Evolutionary conservation across 2,329 filamentous ascomycete species (phyloP).

Genomic region (Talaromyces sp.): DNA sequence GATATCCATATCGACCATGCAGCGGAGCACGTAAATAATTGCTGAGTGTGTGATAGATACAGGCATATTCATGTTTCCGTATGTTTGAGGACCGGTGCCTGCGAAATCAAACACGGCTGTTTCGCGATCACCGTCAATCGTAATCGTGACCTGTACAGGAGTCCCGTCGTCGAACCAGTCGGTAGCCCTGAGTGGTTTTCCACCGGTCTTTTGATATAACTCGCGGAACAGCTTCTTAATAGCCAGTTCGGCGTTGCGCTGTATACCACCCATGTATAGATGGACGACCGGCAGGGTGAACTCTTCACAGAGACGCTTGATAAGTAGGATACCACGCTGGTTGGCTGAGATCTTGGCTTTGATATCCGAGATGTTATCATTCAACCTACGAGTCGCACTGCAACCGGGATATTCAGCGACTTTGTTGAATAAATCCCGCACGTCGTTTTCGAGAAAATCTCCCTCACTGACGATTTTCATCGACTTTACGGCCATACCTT

Average conservation of each 20-base stretch:
- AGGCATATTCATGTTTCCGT: constrained; percentile 70
- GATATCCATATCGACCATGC: constrained; percentile 69
- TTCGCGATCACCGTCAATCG: constrained; percentile 60
- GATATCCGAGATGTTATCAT: constrained; percentile 75
- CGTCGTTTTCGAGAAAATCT: constrained; percentile 67
- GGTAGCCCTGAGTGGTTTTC: constrained; percentile 61
- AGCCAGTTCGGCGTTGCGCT: constrained; percentile 69
- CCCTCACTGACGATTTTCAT: constrained; percentile 69
- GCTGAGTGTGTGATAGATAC: constrained; percentile 71
- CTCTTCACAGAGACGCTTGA: constrained; percentile 66
- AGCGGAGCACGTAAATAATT: constrained; percentile 74
- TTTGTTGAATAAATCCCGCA: constrained; percentile 64
- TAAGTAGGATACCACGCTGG: constrained; percentile 73
- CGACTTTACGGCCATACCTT: constrained; percentile 54
- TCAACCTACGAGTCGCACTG: constrained; percentile 68
- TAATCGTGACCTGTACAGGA: constrained; percentile 65
- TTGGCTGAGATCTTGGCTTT: constrained; percentile 81
- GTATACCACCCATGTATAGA: constrained; percentile 74
- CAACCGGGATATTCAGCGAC: constrained; percentile 69
- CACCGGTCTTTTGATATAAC: constrained; percentile 64
- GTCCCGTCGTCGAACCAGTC: constrained; percentile 80
- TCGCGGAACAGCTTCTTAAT: constrained; percentile 66
- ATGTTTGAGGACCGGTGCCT: constrained; percentile 70
- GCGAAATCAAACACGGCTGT: constrained; percentile 69
- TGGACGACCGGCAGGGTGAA: constrained; percentile 69